These are phyloP conservation scores for Adansonia digitata DNA, from an alignment of 345 rosid species.

Conservation along the genomic window DNA sequence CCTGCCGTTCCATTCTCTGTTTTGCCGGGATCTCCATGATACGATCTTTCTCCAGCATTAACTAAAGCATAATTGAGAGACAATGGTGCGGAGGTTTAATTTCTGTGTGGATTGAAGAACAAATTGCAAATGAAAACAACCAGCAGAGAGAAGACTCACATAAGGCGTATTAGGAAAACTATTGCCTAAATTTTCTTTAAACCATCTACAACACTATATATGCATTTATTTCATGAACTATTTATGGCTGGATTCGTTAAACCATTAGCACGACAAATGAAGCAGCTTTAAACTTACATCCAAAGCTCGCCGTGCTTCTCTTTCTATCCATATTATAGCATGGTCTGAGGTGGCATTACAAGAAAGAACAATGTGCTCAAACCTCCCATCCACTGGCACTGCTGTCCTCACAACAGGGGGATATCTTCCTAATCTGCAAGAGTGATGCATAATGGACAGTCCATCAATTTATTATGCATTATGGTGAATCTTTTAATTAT, in stretches of 20 bases:
- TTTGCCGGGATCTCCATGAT: constrained; percentile 62
- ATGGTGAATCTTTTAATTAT: background rate
- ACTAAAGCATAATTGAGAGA: constrained; percentile 25
- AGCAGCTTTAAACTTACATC: constrained; percentile 41
- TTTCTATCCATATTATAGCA: constrained; percentile 84
- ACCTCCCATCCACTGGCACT: constrained; percentile 97
- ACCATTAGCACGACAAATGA: background rate
- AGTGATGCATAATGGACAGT: background rate
- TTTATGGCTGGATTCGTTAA: background rate
- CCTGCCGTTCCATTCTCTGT: constrained; percentile 88
- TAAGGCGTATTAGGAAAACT: background rate
- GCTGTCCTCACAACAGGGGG: constrained; percentile 94
- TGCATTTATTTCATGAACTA: background rate
- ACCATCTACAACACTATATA: background rate
- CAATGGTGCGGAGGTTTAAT: background rate
- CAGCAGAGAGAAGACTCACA: background rate
- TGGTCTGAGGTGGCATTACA: constrained; percentile 96
- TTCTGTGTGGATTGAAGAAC: background rate
- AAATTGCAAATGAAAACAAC: background rate
- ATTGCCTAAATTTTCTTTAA: background rate
- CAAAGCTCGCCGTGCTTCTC: constrained; percentile 77
- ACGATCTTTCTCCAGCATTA: constrained; percentile 68
- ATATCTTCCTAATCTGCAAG: constrained; percentile 66
- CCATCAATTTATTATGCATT: background rate
- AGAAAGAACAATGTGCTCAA: constrained; percentile 91